These are phyloP conservation scores for Salvia sclarea DNA, from an alignment of 305 asterid species.

Conservation along the genomic window DNA sequence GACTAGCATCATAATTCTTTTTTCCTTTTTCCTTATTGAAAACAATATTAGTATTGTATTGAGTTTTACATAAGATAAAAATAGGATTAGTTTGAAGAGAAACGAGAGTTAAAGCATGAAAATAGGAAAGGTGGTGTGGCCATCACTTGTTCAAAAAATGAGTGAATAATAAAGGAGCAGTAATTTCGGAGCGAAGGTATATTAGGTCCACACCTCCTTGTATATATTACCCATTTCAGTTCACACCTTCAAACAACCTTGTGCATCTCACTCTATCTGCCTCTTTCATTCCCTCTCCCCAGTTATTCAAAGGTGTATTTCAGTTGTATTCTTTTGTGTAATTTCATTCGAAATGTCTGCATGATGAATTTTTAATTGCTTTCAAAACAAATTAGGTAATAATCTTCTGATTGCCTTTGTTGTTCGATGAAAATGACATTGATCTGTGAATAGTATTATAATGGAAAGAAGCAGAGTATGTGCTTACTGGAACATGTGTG, in stretches of 20 bases:
- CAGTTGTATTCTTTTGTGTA: no score
- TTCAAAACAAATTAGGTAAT: neutral
- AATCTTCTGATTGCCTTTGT: no score
- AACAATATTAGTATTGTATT: neutral
- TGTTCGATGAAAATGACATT: no score
- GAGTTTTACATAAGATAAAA: neutral
- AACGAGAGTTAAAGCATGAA: conserved; percentile 30
- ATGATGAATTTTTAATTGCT: neutral
- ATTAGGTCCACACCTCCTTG: conserved; percentile 30
- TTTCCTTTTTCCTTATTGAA: neutral
- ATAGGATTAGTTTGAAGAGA: neutral
- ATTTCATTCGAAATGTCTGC: conserved; percentile 5
- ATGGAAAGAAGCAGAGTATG: neutral
- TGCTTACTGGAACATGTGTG: conserved; percentile 12
- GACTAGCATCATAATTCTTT: neutral
- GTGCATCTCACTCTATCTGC: neutral
- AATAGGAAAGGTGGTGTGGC: conserved; percentile 32
- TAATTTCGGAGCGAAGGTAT: conserved; percentile 21
- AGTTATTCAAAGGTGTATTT: conserved; percentile 3
- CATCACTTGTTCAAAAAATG: conserved; percentile 26
- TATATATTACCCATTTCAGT: conserved; percentile 25
- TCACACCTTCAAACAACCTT: conserved; percentile 8
- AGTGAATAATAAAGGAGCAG: conserved; percentile 11
- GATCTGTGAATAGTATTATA: no score
- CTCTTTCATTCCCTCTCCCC: neutral